Evolutionary conservation across 495 filamentous ascomycete species (phyloP).

Genomic region (Thermothielavioides terrestris): DNA sequence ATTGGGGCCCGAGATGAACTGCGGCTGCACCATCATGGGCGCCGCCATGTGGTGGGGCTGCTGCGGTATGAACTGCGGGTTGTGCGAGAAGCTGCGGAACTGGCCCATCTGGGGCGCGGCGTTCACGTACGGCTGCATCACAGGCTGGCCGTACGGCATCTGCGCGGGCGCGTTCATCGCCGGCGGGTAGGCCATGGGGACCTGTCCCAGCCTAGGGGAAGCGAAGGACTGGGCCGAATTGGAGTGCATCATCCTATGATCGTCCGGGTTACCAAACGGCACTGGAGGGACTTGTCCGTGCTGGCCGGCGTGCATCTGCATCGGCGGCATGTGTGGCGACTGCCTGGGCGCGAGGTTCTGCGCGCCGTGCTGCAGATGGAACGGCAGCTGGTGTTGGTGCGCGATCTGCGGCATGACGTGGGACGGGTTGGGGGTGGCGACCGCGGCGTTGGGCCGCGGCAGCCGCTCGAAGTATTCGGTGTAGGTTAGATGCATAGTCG

Average conservation of each 20-base stretch:
- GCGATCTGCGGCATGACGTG: slow-evolving; percentile 50
- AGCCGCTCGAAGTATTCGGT: slow-evolving; percentile 66
- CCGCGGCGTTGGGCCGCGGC: slow-evolving; percentile 41
- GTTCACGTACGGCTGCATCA: slow-evolving; percentile 61
- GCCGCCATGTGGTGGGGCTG: slow-evolving; percentile 53
- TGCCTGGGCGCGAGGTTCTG: slow-evolving; percentile 43
- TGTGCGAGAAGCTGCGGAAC: slow-evolving; percentile 47
- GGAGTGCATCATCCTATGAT: slow-evolving; percentile 79
- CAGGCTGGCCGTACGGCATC: slow-evolving; percentile 61
- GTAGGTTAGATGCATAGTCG: slow-evolving; percentile 52
- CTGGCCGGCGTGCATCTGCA: slow-evolving; percentile 55
- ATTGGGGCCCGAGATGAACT: slow-evolving; percentile 44
- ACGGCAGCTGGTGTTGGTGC: slow-evolving; percentile 70
- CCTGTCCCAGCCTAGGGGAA: slow-evolving; percentile 66
- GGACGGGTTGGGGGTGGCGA: slow-evolving; percentile 59
- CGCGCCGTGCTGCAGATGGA: slow-evolving; percentile 49
- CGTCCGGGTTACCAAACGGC: slow-evolving; percentile 60
- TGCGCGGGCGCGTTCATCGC: slow-evolving; percentile 61
- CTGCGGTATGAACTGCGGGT: slow-evolving; percentile 59
- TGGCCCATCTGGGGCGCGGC: slow-evolving; percentile 52
- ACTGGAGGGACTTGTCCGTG: slow-evolving; percentile 52
- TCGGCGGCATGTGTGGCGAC: slow-evolving; percentile 56
- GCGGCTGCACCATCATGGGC: slow-evolving; percentile 75
- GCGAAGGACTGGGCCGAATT: slow-evolving; percentile 67
- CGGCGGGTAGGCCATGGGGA: slow-evolving; percentile 60